Percentiles rank a stretch among this genome's conserved stretches.
Conservation (phyloP, 495 filamentous ascomycete species). For the Thozetella sp. region DNA sequence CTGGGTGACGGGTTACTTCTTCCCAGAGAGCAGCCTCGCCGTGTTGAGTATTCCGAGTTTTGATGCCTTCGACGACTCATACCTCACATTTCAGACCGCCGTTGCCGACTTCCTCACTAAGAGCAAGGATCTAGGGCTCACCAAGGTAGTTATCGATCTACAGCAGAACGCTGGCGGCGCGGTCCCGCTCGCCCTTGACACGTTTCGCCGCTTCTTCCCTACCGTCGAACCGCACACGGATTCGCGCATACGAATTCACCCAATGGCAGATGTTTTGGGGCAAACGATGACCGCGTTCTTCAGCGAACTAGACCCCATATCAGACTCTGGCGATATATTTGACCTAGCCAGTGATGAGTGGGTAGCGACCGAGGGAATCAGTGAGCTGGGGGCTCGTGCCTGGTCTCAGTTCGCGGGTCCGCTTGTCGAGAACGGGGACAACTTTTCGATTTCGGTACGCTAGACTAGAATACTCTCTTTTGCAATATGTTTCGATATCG, state of each 20-base stretch:
- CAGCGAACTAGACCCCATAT: conserved; percentile 13
- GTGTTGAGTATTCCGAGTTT: conserved; percentile 56
- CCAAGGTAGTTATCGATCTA: conserved; percentile 53
- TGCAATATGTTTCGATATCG: neutral
- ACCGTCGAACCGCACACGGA: conserved; percentile 40
- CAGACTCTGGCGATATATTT: conserved; percentile 17
- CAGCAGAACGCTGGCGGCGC: conserved; percentile 49
- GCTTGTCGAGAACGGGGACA: conserved; percentile 34
- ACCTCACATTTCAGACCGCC: conserved; percentile 31
- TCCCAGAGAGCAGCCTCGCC: conserved; percentile 30
- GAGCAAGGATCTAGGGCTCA: conserved; percentile 30
- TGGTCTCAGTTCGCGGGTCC: conserved; percentile 59
- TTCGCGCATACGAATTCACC: conserved; percentile 41
- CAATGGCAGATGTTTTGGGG: conserved; percentile 40
- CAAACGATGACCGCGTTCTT: conserved; percentile 36
- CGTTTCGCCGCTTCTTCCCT: conserved; percentile 57
- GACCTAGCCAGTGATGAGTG: conserved; percentile 39
- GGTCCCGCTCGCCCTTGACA: conserved; percentile 39
- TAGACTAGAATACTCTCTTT: neutral
- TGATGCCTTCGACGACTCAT: conserved; percentile 23
- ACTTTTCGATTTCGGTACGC: conserved; percentile 43
- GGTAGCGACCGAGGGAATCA: conserved; percentile 39
- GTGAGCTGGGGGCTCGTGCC: conserved; percentile 44
- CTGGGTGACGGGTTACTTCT: conserved; percentile 42
- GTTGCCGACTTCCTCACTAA: conserved; percentile 41